Conservation (phyloP, 1,284 basidiomycete species). For the Thelephora terrestris region DNA sequence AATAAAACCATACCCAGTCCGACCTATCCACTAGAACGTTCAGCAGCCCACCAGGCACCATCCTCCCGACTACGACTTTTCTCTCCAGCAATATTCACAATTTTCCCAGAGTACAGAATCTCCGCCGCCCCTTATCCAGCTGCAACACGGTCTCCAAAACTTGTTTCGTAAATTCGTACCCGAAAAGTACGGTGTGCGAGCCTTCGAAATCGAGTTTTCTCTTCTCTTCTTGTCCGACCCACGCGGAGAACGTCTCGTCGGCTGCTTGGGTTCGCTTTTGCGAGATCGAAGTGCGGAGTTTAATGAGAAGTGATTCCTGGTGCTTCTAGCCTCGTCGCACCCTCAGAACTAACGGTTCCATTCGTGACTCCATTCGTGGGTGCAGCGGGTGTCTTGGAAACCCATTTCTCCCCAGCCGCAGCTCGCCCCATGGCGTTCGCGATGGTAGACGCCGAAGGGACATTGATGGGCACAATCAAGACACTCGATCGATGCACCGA, state of each 20-base stretch:
- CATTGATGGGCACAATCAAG: slow-evolving; percentile 44
- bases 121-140: slow-evolving; percentile 22
- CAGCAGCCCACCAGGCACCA: slow-evolving; percentile 50
- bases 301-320: slow-evolving; percentile 27
- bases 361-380: slow-evolving; percentile 1
- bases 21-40: slow-evolving; percentile 35
- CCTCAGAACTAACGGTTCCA: not conserved
- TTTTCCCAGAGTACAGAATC: slow-evolving; percentile 37
- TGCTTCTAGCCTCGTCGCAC: slow-evolving; percentile 18
- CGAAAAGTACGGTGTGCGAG: slow-evolving; percentile 18
- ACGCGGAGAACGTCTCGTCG: slow-evolving; percentile 40
- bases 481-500: slow-evolving; percentile 36
- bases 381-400: slow-evolving; percentile 15
- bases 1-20: slow-evolving; percentile 62
- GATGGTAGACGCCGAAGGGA: slow-evolving; percentile 44
- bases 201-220: slow-evolving; percentile 9
- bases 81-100: slow-evolving; percentile 46
- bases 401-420: slow-evolving; percentile 39
- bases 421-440: slow-evolving; percentile 51
- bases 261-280: slow-evolving; percentile 24
- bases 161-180: slow-evolving; percentile 46
- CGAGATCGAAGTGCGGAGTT: slow-evolving; percentile 26
- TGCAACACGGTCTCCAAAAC: slow-evolving; percentile 39
- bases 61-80: slow-evolving; percentile 42
- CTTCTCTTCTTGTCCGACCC: slow-evolving; percentile 28